Percentiles rank a stretch among this genome's conserved stretches.
Evolutionary conservation across 2,329 filamentous ascomycete genomes (phyloP).

Genomic region (Phaeomoniella chlamydospora): DNA sequence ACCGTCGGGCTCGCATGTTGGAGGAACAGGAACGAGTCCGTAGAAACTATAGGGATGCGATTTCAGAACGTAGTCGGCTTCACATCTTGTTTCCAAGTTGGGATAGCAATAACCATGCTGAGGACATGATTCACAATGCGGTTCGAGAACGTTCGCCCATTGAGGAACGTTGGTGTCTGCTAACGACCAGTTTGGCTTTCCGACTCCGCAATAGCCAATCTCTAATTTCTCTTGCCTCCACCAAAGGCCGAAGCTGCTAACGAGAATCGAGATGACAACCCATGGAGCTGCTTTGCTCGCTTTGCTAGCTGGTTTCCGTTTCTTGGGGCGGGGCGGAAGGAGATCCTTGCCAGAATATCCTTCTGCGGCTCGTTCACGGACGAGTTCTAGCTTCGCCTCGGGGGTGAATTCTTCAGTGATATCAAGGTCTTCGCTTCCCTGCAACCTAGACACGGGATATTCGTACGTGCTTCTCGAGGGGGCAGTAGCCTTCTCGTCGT

Average conservation of each 20-base stretch:
- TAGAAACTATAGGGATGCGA: slow-evolving; percentile 71
- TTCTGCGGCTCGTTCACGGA: slow-evolving; percentile 48
- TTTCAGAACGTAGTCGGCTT: slow-evolving; percentile 73
- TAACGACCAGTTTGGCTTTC: slow-evolving; percentile 44
- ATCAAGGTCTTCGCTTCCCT: slow-evolving; percentile 36
- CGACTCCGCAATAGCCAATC: slow-evolving; percentile 87
- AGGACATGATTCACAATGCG: slow-evolving; percentile 81
- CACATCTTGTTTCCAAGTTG: slow-evolving; percentile 64
- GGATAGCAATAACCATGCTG: slow-evolving; percentile 78
- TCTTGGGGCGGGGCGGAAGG: slow-evolving; percentile 17
- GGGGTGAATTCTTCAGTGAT: slow-evolving; percentile 87
- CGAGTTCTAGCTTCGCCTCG: slow-evolving; percentile 70
- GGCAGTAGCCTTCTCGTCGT: slow-evolving; percentile 37
- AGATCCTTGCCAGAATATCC: slow-evolving; percentile 19
- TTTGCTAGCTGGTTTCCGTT: slow-evolving; percentile 29
- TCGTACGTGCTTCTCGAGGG: slow-evolving; percentile 46
- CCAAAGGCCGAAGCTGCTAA: slow-evolving; percentile 62
- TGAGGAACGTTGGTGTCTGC: slow-evolving; percentile 56
- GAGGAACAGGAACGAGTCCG: slow-evolving; percentile 69
- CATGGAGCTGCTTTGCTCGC: slow-evolving; percentile 51
- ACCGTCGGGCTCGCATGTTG: slow-evolving; percentile 87
- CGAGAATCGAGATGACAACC: slow-evolving; percentile 54
- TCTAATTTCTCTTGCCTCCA: slow-evolving; percentile 93
- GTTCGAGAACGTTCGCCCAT: slow-evolving; percentile 54
- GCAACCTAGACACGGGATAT: slow-evolving; percentile 33